These are phyloP conservation scores for Trichoderma semiorbis DNA, from an alignment of 2,329 filamentous ascomycete species.

Conservation along the genomic window DNA sequence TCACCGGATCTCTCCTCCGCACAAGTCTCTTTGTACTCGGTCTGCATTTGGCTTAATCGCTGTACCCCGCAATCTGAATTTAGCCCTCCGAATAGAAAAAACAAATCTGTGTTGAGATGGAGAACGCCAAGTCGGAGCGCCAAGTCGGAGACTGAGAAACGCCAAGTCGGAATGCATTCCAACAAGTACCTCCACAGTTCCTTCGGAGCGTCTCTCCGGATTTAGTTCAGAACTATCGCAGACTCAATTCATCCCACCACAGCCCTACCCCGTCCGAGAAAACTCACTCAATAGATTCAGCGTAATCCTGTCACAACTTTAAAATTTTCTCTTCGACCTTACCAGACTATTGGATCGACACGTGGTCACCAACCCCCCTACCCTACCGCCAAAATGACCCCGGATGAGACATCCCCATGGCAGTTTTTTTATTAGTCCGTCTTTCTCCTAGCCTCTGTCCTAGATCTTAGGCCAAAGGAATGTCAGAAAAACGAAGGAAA, in stretches of 20 bases:
- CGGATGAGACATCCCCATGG: constrained; percentile 3
- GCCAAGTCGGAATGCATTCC: background rate
- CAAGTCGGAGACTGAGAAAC: background rate
- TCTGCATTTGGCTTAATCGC: background rate
- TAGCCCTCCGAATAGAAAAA: background rate
- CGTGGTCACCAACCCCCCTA: background rate
- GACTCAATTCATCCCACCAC: background rate
- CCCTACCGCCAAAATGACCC: background rate
- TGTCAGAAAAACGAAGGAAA: background rate
- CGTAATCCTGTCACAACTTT: background rate
- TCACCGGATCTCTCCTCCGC: background rate
- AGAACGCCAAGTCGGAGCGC: background rate
- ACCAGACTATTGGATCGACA: background rate
- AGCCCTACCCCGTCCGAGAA: background rate
- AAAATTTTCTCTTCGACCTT: background rate
- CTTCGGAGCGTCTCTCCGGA: background rate
- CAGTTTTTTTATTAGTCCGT: background rate
- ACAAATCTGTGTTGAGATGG: background rate
- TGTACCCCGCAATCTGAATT: constrained; percentile 1
- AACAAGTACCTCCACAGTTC: background rate
- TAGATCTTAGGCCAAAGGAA: background rate
- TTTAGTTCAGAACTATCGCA: background rate
- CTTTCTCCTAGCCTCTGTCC: background rate
- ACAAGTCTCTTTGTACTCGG: background rate
- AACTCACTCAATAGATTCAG: background rate